A percentile compares a stretch with the other conserved stretches of the same genome.
phyloP scores from a whole-genome alignment of 2,329 filamentous ascomycete species.

The Fusarium duplospermum region DNA sequence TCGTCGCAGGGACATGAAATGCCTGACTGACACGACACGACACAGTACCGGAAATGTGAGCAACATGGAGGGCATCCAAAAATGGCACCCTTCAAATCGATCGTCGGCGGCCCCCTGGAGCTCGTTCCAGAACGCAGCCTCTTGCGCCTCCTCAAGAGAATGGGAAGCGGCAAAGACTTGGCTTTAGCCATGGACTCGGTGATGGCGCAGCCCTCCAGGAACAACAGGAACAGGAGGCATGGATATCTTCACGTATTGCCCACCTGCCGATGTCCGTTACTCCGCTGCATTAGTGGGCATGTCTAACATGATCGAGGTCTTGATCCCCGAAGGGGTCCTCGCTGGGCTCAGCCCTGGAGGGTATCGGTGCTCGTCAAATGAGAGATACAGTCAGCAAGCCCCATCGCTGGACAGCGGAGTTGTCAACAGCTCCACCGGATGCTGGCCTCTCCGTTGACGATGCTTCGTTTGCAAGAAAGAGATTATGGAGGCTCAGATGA shows the following conservation, averaged over 20 bases:
- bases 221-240: not conserved
- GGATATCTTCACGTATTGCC: not conserved
- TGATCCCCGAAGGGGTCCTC: not conserved
- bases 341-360: not conserved
- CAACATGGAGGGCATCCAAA: constrained; percentile 2
- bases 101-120: not conserved
- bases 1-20: not conserved
- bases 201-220: constrained; percentile 8
- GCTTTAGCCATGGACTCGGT: not conserved
- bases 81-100: constrained; percentile 4
- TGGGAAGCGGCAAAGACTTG: not conserved
- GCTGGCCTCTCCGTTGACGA: constrained; percentile 4
- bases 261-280: not conserved
- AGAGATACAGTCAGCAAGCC: constrained; percentile 16
- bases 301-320: not conserved
- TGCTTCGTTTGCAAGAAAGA: constrained; percentile 1
- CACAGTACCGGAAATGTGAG: not conserved
- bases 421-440: constrained; percentile 18
- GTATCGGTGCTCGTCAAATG: constrained; percentile 13
- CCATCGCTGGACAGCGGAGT: constrained; percentile 9
- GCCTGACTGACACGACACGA: not conserved
- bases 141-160: not conserved
- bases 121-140: constrained; percentile 28
- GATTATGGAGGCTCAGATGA: not conserved
- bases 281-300: constrained; percentile 3